Evolutionary conservation across 2,329 filamentous ascomycete genomes (phyloP).

Genomic region (Rugonectria rugulosa): DNA sequence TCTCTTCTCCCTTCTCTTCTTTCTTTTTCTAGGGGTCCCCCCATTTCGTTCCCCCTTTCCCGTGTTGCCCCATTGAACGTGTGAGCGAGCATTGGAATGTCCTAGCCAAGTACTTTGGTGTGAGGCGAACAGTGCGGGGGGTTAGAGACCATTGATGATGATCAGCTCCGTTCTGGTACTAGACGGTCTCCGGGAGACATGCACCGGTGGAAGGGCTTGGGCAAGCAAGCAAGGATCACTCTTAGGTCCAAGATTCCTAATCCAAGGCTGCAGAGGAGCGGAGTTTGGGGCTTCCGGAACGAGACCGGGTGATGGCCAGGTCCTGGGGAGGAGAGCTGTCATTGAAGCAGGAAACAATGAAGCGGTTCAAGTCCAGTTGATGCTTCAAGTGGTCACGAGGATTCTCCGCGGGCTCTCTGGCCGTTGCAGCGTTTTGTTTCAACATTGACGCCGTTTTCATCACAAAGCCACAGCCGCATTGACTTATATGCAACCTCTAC

Average conservation of each 20-base stretch:
- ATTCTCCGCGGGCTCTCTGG: too few relatives aligned
- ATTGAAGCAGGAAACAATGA: too few relatives aligned
- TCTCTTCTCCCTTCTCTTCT: neutral
- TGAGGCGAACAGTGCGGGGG: conserved; percentile 23
- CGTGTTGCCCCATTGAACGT: too few relatives aligned
- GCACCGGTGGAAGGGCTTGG: neutral
- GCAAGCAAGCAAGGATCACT: too few relatives aligned
- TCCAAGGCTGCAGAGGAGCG: neutral
- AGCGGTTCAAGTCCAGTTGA: too few relatives aligned
- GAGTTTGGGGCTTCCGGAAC: neutral
- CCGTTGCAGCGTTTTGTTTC: too few relatives aligned
- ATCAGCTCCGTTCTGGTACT: neutral
- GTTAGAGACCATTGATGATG: neutral
- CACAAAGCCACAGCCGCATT: too few relatives aligned
- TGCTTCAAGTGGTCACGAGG: too few relatives aligned
- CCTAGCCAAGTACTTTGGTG: neutral
- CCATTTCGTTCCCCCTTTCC: neutral
- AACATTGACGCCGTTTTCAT: too few relatives aligned
- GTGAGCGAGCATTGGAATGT: neutral
- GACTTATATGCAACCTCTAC: too few relatives aligned
- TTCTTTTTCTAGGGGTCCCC: neutral
- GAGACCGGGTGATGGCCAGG: neutral
- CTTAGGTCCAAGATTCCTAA: neutral
- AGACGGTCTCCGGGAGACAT: neutral
- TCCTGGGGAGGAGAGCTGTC: too few relatives aligned